These are phyloP conservation scores for Pugionium cornutum DNA, from an alignment of 345 rosid genomes.

Conservation along the genomic window DNA sequence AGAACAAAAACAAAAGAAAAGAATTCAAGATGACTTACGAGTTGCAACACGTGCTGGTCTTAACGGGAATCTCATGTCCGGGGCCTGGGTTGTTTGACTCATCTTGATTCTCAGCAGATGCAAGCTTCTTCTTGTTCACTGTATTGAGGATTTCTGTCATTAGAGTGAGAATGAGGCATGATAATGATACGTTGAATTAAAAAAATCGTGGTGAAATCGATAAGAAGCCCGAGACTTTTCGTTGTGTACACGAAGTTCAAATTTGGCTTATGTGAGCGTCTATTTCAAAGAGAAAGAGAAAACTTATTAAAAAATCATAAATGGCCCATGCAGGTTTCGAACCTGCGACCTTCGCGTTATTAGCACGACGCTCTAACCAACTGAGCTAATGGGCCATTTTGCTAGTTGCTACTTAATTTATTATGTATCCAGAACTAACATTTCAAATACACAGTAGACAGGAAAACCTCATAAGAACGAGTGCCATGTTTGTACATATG, in stretches of 20 bases:
- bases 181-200: no score
- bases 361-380: conserved; percentile 91
- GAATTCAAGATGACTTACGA: conserved; percentile 42
- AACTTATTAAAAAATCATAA: neutral
- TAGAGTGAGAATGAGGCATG: conserved; percentile 40
- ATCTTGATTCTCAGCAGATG: conserved; percentile 53
- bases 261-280: neutral
- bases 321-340: conserved; percentile 65
- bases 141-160: conserved; percentile 71
- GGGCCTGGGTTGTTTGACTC: conserved; percentile 64
- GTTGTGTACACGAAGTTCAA: no score
- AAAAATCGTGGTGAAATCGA: no score
- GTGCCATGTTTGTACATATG: neutral
- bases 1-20: neutral
- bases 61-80: conserved; percentile 63
- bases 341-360: conserved; percentile 90
- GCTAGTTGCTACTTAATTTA: no score
- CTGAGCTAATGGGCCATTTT: conserved; percentile 46
- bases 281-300: neutral
- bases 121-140: conserved; percentile 75
- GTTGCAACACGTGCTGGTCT: conserved; percentile 58
- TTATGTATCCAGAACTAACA: no score
- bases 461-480: neutral
- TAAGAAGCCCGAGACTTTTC: no score
- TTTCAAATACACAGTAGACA: no score